Percentiles rank a stretch among this genome's conserved stretches.
Conservation (phyloP, 2,329 filamentous ascomycete species). For the Hypoxylon sp. region DNA sequence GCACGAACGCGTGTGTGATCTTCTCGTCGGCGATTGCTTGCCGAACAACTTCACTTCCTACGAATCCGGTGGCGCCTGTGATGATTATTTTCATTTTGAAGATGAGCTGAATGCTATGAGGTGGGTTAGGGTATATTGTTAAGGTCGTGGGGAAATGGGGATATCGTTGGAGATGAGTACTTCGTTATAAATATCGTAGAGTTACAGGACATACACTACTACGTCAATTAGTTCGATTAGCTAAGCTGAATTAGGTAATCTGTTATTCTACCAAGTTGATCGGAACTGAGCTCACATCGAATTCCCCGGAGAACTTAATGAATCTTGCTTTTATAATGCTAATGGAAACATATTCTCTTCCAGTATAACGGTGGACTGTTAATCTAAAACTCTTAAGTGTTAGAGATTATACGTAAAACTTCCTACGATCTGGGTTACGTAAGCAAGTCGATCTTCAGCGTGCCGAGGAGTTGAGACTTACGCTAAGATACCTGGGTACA, state of each 20-base stretch:
- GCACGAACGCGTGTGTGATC: conserved; percentile 67
- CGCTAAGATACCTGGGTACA: no score
- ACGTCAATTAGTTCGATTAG: conserved; percentile 4
- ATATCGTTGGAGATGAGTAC: conserved; percentile 5
- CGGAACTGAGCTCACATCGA: background rate
- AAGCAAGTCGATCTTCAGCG: background rate
- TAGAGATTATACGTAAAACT: no score
- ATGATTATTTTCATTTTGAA: conserved; percentile 71
- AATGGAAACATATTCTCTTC: background rate
- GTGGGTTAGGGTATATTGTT: background rate
- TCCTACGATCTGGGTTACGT: no score
- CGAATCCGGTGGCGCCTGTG: conserved; percentile 70
- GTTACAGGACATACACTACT: conserved; percentile 2
- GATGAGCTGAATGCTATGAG: background rate
- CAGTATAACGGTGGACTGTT: background rate
- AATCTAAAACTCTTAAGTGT: no score
- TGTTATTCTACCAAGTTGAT: background rate
- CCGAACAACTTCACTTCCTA: conserved; percentile 68
- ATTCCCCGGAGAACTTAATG: background rate
- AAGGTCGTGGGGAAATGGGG: conserved; percentile 15
- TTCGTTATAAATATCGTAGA: conserved; percentile 4
- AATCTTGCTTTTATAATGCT: background rate
- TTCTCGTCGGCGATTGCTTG: conserved; percentile 65
- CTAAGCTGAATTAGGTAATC: background rate
- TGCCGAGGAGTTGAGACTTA: background rate